phyloP scores from a whole-genome alignment of 2,329 filamentous ascomycete genomes.

The Nigrospora sphaerica region DNA sequence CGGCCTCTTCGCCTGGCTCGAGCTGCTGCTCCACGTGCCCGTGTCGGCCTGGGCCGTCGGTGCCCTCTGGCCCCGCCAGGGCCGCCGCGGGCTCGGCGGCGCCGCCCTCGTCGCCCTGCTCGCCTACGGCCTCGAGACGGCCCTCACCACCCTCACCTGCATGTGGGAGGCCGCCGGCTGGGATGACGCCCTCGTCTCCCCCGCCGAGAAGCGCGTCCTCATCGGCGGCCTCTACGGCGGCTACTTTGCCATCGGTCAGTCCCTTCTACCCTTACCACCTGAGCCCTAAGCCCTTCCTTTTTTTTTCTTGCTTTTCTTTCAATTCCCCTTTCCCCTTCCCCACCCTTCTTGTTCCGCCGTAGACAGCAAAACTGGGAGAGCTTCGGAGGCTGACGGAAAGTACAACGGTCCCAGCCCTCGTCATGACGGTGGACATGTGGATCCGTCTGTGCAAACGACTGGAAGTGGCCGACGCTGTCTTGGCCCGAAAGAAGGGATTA shows the following conservation, averaged over 20 bases:
- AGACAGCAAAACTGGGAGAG: not conserved
- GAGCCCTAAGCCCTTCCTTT: no score
- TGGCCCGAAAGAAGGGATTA: no score
- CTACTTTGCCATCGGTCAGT: constrained; percentile 46
- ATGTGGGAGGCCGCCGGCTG: constrained; percentile 42
- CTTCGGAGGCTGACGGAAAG: no score
- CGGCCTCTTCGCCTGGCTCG: constrained; percentile 40
- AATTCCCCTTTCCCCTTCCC: constrained; percentile 5
- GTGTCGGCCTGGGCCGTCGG: constrained; percentile 39
- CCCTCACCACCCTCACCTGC: constrained; percentile 43
- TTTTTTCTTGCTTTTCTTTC: not conserved
- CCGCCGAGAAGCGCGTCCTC: constrained; percentile 36
- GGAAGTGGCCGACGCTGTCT: constrained; percentile 12
- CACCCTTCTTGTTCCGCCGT: not conserved
- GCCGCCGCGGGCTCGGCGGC: constrained; percentile 22
- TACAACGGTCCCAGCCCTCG: constrained; percentile 26
- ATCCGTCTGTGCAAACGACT: constrained; percentile 38
- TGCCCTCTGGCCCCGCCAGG: constrained; percentile 20
- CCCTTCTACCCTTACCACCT: no score
- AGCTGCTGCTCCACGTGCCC: constrained; percentile 43
- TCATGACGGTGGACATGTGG: constrained; percentile 50
- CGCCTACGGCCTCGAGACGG: constrained; percentile 43
- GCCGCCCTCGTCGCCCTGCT: constrained; percentile 41
- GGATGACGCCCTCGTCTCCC: constrained; percentile 36
- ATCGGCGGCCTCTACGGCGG: constrained; percentile 43